phyloP scores from a whole-genome alignment of 2,329 filamentous ascomycete species.

The Botrytis byssoidea region DNA sequence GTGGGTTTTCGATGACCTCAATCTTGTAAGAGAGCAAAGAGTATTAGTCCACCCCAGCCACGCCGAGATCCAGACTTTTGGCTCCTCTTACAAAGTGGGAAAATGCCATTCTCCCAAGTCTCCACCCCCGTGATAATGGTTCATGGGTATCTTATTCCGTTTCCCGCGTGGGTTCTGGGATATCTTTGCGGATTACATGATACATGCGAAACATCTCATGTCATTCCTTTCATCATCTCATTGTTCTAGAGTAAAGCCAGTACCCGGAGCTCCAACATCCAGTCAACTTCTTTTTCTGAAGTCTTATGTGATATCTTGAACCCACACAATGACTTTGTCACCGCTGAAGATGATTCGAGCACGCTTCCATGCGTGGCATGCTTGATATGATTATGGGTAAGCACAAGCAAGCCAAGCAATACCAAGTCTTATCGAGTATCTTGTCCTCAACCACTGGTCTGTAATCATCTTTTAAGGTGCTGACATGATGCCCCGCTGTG shows the following conservation, averaged over 20 bases:
- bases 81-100: not conserved
- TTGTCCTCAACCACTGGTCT: not conserved
- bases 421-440: not conserved
- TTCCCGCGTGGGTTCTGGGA: slow-evolving; percentile 20
- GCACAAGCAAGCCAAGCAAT: not conserved
- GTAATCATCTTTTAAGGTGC: slow-evolving; percentile 15
- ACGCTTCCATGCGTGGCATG: slow-evolving; percentile 6
- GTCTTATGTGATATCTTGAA: slow-evolving; percentile 21
- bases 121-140: not conserved
- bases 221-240: not conserved
- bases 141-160: not conserved
- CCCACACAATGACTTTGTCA: slow-evolving; percentile 1
- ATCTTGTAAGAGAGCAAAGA: not conserved
- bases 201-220: slow-evolving; percentile 20
- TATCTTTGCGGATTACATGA: slow-evolving; percentile 14
- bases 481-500: slow-evolving; percentile 8
- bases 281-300: not conserved
- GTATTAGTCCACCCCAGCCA: not conserved
- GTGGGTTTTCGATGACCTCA: not conserved
- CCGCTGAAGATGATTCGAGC: not conserved
- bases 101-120: slow-evolving; percentile 10
- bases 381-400: not conserved
- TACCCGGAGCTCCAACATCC: slow-evolving; percentile 4
- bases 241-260: slow-evolving; percentile 3
- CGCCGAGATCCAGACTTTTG: not conserved